A percentile compares a stretch with the other conserved stretches of the same genome.
phyloP scores from a whole-genome alignment of 2,329 filamentous ascomycete genomes.

The Ciborinia camelliae region DNA sequence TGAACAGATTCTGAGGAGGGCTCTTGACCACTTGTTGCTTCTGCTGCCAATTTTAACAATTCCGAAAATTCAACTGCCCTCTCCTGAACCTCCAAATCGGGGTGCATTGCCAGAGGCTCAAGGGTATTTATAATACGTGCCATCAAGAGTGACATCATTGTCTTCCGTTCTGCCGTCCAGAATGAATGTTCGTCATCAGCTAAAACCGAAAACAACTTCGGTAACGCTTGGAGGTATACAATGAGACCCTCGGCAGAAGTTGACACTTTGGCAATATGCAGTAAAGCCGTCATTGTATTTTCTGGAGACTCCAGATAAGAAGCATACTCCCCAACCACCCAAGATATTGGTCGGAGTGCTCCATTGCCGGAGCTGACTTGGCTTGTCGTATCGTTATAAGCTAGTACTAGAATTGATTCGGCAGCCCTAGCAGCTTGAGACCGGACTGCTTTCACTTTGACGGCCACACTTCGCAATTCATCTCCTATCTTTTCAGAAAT shows the following conservation, averaged over 20 bases:
- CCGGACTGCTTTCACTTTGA: conserved; percentile 83
- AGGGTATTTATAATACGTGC: conserved; percentile 78
- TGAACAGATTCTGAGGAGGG: conserved; percentile 50
- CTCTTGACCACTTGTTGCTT: conserved; percentile 69
- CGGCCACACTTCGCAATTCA: conserved; percentile 85
- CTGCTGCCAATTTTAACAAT: conserved; percentile 78
- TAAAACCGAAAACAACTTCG: conserved; percentile 78
- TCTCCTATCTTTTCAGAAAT: conserved; percentile 72
- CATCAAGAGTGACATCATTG: conserved; percentile 71
- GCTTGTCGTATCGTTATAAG: conserved; percentile 51
- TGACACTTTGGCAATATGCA: conserved; percentile 59
- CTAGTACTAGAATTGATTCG: conserved; percentile 66
- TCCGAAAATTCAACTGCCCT: conserved; percentile 90
- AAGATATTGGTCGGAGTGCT: conserved; percentile 72
- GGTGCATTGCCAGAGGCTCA: conserved; percentile 75
- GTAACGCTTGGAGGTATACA: conserved; percentile 76
- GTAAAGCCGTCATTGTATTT: conserved; percentile 67
- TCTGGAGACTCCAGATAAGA: conserved; percentile 66
- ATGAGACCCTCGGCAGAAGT: conserved; percentile 64
- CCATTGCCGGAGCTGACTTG: conserved; percentile 57
- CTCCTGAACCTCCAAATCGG: conserved; percentile 91
- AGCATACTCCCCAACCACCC: conserved; percentile 87
- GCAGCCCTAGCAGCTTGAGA: conserved; percentile 77
- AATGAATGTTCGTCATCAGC: conserved; percentile 59
- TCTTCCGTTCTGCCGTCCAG: conserved; percentile 73